Base-by-base conservation (phyloP, 352 stramenopile species). In the Globisporangium uncinulatum region DNA sequence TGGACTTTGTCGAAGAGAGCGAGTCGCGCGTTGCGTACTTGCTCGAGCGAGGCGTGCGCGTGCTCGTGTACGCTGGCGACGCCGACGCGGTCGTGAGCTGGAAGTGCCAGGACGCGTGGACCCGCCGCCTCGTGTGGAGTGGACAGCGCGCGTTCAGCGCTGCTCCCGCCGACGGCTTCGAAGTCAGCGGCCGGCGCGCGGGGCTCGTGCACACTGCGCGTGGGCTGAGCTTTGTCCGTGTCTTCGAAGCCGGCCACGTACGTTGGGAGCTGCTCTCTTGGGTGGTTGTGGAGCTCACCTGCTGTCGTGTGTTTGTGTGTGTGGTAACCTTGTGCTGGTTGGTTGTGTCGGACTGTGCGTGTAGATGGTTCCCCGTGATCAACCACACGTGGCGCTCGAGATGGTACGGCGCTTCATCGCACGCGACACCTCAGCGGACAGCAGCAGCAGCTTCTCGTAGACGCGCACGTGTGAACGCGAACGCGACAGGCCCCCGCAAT, bases 301-400 rank as follows among this genome's bases (percentile, higher is more conserved):
- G 21, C 44, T 52, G 6, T 10, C 20, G n/a, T 37, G 4, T 21
- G 47, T 10, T 34, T 0, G 41, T 34, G n/a, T 39, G 44, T n/a
- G n/a, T n/a, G 20, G 31, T 61, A 52, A 53, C 37, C 5, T 54
- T 11, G 37, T 4, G 32, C 11, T 50, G 13, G 7, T 37, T 59
- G 14, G 36, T 8, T 41, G 42, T n/a, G n/a, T n/a, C n/a, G n/a
- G n/a, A 17, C 17, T 37, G 0, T 51, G 15, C 37, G 7, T 56
- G 51, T 65, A 92, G 83, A 92, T 92, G 83, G 81, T 92, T 31
- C 77, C 81, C 44, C 76, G 76, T 31, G 81, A 92, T 58, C 79
- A 94, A 56, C 83, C 83, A 3, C 60, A 63, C 2, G 62, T 68
- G 1, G 54, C 75, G 11, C 70, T 75, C 24, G 71, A 81, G 1